Evolutionary conservation across 129 eudicot genomes (phyloP).

Genomic region (Helichrysum umbraculigerum): DNA sequence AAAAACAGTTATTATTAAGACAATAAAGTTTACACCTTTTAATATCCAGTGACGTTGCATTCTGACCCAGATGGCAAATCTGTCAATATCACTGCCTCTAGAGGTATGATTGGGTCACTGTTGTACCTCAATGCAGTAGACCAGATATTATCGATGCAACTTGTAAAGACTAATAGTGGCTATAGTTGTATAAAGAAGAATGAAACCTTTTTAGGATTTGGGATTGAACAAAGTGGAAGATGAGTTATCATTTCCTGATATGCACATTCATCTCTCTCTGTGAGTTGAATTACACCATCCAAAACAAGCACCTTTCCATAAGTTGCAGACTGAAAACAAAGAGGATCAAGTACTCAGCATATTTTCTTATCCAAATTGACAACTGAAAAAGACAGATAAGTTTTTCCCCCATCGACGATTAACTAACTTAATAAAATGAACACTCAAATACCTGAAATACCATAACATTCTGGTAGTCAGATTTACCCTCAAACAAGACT

Average conservation of each 20-base stretch:
- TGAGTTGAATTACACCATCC: conserved; percentile 95
- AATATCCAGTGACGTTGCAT: no score
- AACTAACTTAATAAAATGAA: no score
- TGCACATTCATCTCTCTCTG: conserved; percentile 97
- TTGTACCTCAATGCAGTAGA: no score
- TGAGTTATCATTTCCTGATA: conserved; percentile 96
- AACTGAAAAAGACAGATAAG: not conserved
- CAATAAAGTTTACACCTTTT: not conserved
- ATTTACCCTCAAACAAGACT: conserved; percentile 70
- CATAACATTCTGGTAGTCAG: conserved; percentile 86
- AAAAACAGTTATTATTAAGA: not conserved
- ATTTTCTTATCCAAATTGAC: not conserved
- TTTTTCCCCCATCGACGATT: not conserved
- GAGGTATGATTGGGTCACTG: no score
- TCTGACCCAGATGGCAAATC: no score
- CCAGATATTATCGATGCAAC: not conserved
- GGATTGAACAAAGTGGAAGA: conserved; percentile 90
- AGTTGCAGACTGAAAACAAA: conserved; percentile 71
- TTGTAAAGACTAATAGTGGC: conserved; percentile 3
- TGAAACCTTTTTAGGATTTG: conserved; percentile 82
- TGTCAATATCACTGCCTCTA: no score
- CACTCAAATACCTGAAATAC: conserved; percentile 67
- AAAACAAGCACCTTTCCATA: conserved; percentile 93
- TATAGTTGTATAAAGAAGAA: not conserved
- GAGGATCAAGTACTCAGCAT: not conserved